These are phyloP conservation scores for Aspergillus ochraceus DNA, from an alignment of 2,329 filamentous ascomycete species.

Conservation along the genomic window DNA sequence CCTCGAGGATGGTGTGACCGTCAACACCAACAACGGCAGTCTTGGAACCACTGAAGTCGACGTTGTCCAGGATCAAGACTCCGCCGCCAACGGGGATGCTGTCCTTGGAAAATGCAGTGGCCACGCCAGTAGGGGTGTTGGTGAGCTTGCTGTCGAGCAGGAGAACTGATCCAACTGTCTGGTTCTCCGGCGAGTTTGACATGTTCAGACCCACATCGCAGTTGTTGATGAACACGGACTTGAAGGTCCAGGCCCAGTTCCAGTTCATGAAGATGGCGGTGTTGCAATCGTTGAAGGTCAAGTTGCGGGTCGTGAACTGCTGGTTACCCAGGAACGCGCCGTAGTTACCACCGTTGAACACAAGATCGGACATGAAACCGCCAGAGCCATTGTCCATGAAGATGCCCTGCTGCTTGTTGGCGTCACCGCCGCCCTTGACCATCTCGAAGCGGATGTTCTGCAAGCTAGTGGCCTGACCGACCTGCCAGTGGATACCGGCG, in stretches of 20 bases:
- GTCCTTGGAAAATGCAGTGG: slow-evolving; percentile 67
- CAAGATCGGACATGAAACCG: slow-evolving; percentile 79
- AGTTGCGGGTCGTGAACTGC: slow-evolving; percentile 81
- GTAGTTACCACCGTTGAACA: slow-evolving; percentile 77
- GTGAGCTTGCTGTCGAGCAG: slow-evolving; percentile 77
- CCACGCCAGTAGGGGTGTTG: slow-evolving; percentile 74
- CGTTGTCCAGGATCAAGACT: slow-evolving; percentile 83
- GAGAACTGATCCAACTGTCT: slow-evolving; percentile 83
- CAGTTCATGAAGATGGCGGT: slow-evolving; percentile 88
- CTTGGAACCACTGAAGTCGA: slow-evolving; percentile 73
- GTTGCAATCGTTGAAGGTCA: slow-evolving; percentile 78
- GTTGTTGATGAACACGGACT: slow-evolving; percentile 72
- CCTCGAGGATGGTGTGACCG: slow-evolving; percentile 64
- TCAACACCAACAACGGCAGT: slow-evolving; percentile 63
- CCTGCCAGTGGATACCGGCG: slow-evolving; percentile 80
- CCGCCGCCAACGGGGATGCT: slow-evolving; percentile 70
- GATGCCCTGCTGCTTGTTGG: slow-evolving; percentile 72
- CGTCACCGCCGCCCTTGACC: slow-evolving; percentile 62
- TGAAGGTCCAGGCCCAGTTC: slow-evolving; percentile 87
- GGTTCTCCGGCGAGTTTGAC: slow-evolving; percentile 62
- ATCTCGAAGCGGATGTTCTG: slow-evolving; percentile 83
- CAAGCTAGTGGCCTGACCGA: slow-evolving; percentile 76
- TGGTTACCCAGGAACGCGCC: slow-evolving; percentile 82
- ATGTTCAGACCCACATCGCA: slow-evolving; percentile 78
- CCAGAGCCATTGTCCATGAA: slow-evolving; percentile 86